Percentiles rank a stretch among this genome's conserved stretches.
phyloP scores from a whole-genome alignment of 306 rosid genomes.

The Benincasa hispida region DNA sequence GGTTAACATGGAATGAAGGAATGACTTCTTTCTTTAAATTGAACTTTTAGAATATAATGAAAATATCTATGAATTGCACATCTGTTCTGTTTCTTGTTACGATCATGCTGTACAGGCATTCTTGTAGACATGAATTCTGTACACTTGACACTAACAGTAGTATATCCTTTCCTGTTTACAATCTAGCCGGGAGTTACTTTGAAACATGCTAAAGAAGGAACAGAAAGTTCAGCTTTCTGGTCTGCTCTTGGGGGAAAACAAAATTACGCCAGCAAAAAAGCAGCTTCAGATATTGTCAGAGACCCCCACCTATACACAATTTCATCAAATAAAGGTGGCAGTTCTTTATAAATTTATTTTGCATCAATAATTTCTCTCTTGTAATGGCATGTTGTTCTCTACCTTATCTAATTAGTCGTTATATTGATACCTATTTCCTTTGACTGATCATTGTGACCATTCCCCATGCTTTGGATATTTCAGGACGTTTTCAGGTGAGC shows the following conservation, averaged over 20 bases:
- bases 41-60: background rate
- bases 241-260: constrained; percentile 89
- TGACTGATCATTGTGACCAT: constrained; percentile 23
- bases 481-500: constrained; percentile 93
- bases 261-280: constrained; percentile 59
- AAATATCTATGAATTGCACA: background rate
- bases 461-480: constrained; percentile 22
- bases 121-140: background rate
- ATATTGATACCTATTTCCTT: constrained; percentile 17
- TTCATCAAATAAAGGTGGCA: constrained; percentile 64
- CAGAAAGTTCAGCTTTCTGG: constrained; percentile 96
- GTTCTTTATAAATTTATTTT: constrained; percentile 13
- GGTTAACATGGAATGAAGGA: background rate
- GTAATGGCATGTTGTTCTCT: background rate
- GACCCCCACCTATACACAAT: constrained; percentile 86
- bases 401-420: background rate
- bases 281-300: constrained; percentile 46
- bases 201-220: constrained; percentile 96
- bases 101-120: background rate
- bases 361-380: background rate
- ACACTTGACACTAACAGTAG: background rate
- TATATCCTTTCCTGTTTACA: constrained; percentile 13
- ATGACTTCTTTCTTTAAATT: background rate
- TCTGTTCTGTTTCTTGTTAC: background rate
- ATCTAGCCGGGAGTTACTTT: constrained; percentile 76